Evolutionary conservation across 106 monocot species (phyloP).

Genomic region (Allium cepa): DNA sequence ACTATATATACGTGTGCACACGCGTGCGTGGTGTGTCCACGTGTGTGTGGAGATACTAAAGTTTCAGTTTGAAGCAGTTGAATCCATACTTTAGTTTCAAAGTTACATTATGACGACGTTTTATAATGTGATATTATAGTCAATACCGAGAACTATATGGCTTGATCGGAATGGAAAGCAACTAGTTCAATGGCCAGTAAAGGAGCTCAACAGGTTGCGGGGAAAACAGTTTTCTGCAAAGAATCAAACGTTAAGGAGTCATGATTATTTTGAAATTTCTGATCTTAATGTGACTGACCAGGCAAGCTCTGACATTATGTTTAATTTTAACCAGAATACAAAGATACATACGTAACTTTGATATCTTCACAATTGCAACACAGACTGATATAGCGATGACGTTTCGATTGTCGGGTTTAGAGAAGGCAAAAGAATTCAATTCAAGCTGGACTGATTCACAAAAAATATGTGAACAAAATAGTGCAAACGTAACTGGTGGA

Average conservation of each 20-base stretch:
- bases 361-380: conserved; percentile 9
- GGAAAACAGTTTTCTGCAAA: background rate
- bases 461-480: conserved; percentile 19
- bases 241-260: background rate
- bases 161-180: background rate
- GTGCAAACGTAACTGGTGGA: conserved; percentile 16
- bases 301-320: too few species aligned
- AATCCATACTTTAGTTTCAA: background rate
- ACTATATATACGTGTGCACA: too few species aligned
- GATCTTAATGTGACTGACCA: too few species aligned
- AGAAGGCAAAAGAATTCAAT: conserved; percentile 23
- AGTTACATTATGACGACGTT: background rate
- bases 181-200: conserved; percentile 1
- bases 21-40: too few species aligned
- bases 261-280: too few species aligned
- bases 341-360: too few species aligned
- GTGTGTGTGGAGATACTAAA: background rate
- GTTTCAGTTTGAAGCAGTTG: background rate
- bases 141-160: background rate
- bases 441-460: conserved; percentile 35
- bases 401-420: conserved; percentile 14
- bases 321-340: too few species aligned
- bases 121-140: background rate
- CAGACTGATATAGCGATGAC: conserved; percentile 28
- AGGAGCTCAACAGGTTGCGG: background rate